Evolutionary conservation across 768 basidiomycete genomes (phyloP).

Genomic region (Clavulina sp.): DNA sequence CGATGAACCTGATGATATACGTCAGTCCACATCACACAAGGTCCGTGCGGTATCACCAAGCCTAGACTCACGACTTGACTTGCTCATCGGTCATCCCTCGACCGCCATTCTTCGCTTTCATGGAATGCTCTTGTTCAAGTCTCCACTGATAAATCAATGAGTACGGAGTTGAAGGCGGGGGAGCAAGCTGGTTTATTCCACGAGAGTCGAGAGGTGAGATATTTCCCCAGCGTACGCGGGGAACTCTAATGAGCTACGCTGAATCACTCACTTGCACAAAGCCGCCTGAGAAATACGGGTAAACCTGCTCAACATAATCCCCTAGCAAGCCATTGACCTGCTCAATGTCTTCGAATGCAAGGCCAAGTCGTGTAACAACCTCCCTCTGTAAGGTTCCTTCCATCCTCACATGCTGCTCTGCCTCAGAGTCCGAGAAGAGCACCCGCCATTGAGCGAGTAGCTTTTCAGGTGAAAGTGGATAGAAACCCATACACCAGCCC

Average conservation of each 20-base stretch:
- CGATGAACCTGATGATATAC: conserved; percentile 45
- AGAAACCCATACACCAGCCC: conserved; percentile 92
- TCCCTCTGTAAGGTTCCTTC: neutral
- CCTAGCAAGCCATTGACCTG: conserved; percentile 45
- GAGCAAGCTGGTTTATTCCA: conserved; percentile 10
- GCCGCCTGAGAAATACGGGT: conserved; percentile 49
- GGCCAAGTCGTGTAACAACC: conserved; percentile 12
- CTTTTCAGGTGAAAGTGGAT: conserved; percentile 34
- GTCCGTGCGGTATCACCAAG: neutral
- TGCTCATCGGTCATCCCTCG: conserved; percentile 75
- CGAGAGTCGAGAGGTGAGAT: neutral
- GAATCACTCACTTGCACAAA: conserved; percentile 50
- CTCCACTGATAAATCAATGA: conserved; percentile 73
- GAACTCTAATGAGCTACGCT: too few species aligned
- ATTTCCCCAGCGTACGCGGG: neutral
- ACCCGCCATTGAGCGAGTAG: conserved; percentile 32
- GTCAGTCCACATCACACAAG: neutral
- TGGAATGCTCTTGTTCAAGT: conserved; percentile 71
- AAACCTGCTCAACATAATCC: conserved; percentile 42
- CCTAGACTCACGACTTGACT: conserved; percentile 32
- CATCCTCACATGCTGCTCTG: conserved; percentile 18
- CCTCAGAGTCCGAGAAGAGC: neutral
- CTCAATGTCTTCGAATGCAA: conserved; percentile 30
- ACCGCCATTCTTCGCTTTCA: conserved; percentile 75
- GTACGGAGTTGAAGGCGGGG: conserved; percentile 16